Evolutionary conservation across 73 alveolate genomes (phyloP).

Genomic region (Uronychia binucleata): DNA sequence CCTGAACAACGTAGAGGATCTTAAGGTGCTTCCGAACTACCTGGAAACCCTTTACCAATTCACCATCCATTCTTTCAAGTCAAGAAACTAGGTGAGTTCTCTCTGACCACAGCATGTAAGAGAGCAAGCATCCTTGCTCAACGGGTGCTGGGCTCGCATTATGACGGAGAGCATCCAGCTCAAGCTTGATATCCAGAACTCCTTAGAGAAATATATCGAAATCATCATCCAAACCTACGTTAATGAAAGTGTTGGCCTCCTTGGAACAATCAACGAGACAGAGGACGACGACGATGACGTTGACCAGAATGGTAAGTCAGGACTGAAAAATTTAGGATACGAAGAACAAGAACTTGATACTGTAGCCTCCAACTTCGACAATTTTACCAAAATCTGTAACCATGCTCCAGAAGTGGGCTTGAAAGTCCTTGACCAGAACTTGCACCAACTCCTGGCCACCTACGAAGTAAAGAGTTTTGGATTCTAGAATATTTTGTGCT

Average conservation of each 20-base stretch:
- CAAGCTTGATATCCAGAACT: conserved; percentile 16
- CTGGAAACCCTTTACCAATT: conserved; percentile 19
- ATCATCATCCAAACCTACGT: conserved; percentile 19
- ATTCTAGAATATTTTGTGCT: too few species aligned
- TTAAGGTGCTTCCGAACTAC: conserved; percentile 21
- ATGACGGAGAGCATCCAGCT: conserved; percentile 20
- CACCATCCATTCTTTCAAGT: conserved; percentile 32
- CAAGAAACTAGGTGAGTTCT: conserved; percentile 9
- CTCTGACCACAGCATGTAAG: conserved; percentile 5
- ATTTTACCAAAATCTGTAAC: background rate
- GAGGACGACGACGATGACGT: conserved; percentile 47
- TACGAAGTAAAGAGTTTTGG: background rate
- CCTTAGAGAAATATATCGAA: conserved; percentile 38
- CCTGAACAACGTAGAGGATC: conserved; percentile 30
- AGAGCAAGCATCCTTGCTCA: conserved; percentile 30
- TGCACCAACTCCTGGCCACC: background rate
- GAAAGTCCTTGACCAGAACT: background rate
- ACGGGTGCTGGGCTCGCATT: conserved; percentile 42
- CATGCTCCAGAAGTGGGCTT: background rate
- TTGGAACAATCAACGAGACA: background rate
- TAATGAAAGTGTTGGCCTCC: conserved; percentile 29
- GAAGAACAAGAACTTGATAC: conserved; percentile 24
- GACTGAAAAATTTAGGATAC: conserved; percentile 15
- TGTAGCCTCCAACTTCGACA: background rate
- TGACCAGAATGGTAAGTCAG: conserved; percentile 45